Evolutionary conservation across 2,329 filamentous ascomycete genomes (phyloP).

Genomic region (Nigrospora osmanthi): DNA sequence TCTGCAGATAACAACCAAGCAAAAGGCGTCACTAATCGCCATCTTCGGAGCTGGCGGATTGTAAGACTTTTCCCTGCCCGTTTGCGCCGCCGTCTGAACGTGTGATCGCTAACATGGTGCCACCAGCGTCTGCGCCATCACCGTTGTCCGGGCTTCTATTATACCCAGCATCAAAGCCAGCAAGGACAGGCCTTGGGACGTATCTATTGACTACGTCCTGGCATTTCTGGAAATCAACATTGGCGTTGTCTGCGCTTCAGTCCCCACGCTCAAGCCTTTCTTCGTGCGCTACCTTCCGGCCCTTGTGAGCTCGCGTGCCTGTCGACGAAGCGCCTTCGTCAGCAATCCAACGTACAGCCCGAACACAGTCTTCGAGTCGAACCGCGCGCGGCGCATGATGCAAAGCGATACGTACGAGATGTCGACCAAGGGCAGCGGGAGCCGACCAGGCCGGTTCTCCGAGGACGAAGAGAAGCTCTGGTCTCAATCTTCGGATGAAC

Average conservation of each 20-base stretch:
- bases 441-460: neutral
- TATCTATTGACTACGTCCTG: conserved; percentile 1
- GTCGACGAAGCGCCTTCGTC: neutral
- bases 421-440: conserved; percentile 3
- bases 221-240: conserved; percentile 3
- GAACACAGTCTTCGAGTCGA: conserved; percentile 4
- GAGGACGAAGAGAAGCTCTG: conserved; percentile 7
- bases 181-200: conserved; percentile 2
- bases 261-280: conserved; percentile 12
- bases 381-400: conserved; percentile 7
- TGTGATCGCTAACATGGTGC: neutral
- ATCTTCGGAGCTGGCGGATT: neutral
- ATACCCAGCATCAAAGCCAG: conserved; percentile 1
- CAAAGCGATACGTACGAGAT: conserved; percentile 8
- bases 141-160: neutral
- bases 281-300: conserved; percentile 9
- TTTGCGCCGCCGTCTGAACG: neutral
- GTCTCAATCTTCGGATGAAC: neutral
- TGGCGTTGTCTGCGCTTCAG: conserved; percentile 3
- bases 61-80: neutral
- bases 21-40: conserved; percentile 1
- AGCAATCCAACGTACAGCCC: neutral
- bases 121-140: conserved; percentile 1
- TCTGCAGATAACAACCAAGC: conserved; percentile 1
- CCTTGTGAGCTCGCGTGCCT: neutral